A percentile compares a stretch with the other conserved stretches of the same genome.
phyloP scores from a whole-genome alignment of 192 early-diverging fungal genomes.

The Dissophora ornata region DNA sequence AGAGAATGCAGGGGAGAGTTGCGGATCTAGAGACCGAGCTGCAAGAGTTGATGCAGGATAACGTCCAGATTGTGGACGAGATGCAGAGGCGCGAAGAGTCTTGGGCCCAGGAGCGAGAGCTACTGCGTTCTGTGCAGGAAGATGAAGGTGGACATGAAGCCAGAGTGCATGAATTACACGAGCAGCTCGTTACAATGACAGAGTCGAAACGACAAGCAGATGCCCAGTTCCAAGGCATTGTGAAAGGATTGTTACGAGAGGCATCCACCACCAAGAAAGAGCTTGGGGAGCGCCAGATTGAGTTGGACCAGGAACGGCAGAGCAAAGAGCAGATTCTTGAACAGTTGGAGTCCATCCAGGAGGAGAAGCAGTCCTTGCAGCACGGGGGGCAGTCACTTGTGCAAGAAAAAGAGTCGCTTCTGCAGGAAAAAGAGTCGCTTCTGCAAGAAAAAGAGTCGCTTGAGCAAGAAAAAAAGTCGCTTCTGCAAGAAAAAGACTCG shows the following conservation, averaged over 20 bases:
- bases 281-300: slow-evolving; percentile 1
- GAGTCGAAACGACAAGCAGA: slow-evolving; percentile 53
- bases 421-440: neutral
- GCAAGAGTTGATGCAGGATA: slow-evolving; percentile 42
- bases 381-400: neutral
- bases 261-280: slow-evolving; percentile 43
- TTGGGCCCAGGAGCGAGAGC: slow-evolving; percentile 26
- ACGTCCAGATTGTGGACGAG: slow-evolving; percentile 52
- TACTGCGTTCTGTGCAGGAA: slow-evolving; percentile 5
- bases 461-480: neutral
- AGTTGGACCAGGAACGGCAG: slow-evolving; percentile 25
- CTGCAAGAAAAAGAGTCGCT: neutral
- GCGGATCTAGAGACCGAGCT: slow-evolving; percentile 17
- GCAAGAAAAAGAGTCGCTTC: slow-evolving; percentile 1
- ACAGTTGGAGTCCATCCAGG: slow-evolving; percentile 14
- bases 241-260: slow-evolving; percentile 48
- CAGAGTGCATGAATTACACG: slow-evolving; percentile 38
- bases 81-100: slow-evolving; percentile 46
- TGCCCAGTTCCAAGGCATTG: slow-evolving; percentile 50
- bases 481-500: slow-evolving; percentile 2
- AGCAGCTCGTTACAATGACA: slow-evolving; percentile 32
- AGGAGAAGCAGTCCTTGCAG: slow-evolving; percentile 4
- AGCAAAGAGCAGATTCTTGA: slow-evolving; percentile 17
- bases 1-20: slow-evolving; percentile 20
- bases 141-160: slow-evolving; percentile 13